Evolutionary conservation across 805 yeast species (phyloP), one percentile per base, ranked within the genome.

Genomic region (Wickerhamomyces chaumierensis): DNA sequence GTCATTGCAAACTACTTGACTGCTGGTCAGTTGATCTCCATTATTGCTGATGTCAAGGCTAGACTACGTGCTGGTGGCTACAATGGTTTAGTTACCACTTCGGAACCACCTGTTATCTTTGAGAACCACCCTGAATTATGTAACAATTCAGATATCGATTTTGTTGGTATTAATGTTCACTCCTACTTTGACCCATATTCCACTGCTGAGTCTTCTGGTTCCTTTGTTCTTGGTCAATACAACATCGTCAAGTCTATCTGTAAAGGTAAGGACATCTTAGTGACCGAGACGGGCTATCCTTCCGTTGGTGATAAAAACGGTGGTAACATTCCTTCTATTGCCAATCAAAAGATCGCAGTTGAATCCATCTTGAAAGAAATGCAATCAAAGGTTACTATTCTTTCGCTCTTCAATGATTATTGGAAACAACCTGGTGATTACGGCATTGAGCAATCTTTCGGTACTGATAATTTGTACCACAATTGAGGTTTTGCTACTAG

Each of bases 271-370:
- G 58, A 62, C 7, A 77, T 83, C 29, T 47, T 65, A 17, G 75
- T 87, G 40, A 78, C 94, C 17, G 96, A 87, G 61, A 86, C 95
- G 5, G 96, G 96, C 34, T 87, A 84, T 57, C 96, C 96, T 50
- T 74, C 79, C 48, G 63, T 66, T 32, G 96, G 96, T 52, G 56
- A 55, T 42, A 63, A 68, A 41, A 76, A 84, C 53, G 96, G 96
- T 40, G 61, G 61, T 37, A 82, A 86, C 48, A 71, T 77, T 31
- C 96, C 96, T 43, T 60, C 75, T 29, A 55, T 60, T 6, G 83
- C 55, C 11, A 87, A 86, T 61, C 96, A 87, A 65, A 53, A 60
- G 39, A 63, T 67, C 39, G 95, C 95, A 14, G 68, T 88, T 41
- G 60, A 67, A 42, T 59, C 74, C 15, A 78, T 88, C 38, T 60